Evolutionary conservation across 768 basidiomycete species (phyloP).

Genomic region (Lepiota venenata): DNA sequence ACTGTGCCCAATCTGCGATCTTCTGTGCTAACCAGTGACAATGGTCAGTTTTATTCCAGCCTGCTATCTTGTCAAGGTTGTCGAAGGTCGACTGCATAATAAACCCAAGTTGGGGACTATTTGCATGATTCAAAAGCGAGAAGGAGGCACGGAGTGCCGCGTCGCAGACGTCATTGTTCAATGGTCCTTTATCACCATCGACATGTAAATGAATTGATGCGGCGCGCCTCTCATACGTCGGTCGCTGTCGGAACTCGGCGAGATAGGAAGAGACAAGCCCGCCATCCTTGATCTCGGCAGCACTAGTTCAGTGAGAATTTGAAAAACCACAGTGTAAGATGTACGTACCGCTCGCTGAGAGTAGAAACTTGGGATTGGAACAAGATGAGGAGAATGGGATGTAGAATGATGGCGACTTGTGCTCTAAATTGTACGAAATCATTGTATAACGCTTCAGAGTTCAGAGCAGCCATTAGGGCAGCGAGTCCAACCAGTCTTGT

Average conservation of each 20-base stretch:
- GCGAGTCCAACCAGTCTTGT: slow-evolving; percentile 85
- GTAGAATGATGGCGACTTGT: slow-evolving; percentile 70
- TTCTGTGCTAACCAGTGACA: slow-evolving; percentile 82
- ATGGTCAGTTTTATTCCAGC: slow-evolving; percentile 68
- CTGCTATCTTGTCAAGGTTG: slow-evolving; percentile 54
- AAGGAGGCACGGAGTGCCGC: slow-evolving; percentile 72
- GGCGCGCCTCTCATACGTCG: slow-evolving; percentile 76
- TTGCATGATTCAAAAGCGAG: slow-evolving; percentile 70
- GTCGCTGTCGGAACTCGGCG: slow-evolving; percentile 79
- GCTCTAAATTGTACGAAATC: slow-evolving; percentile 66
- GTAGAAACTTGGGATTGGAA: slow-evolving; percentile 55
- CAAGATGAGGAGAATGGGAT: slow-evolving; percentile 66
- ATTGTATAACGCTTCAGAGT: slow-evolving; percentile 81
- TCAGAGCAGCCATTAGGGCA: slow-evolving; percentile 74
- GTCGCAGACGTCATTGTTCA: slow-evolving; percentile 66
- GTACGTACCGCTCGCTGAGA: slow-evolving; percentile 67
- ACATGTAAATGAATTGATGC: slow-evolving; percentile 87
- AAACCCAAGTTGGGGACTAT: slow-evolving; percentile 67
- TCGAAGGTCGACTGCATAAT: slow-evolving; percentile 74
- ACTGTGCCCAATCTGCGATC: slow-evolving; percentile 84
- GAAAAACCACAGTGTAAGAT: slow-evolving; percentile 9
- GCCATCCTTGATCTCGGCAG: slow-evolving; percentile 59
- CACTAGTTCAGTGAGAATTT: slow-evolving; percentile 33
- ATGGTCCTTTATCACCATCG: slow-evolving; percentile 85
- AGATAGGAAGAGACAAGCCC: slow-evolving; percentile 70